A percentile compares a stretch with the other conserved stretches of the same genome.
phyloP scores from a whole-genome alignment of 768 basidiomycete genomes.

The Phanerodontia chrysosporium region DNA sequence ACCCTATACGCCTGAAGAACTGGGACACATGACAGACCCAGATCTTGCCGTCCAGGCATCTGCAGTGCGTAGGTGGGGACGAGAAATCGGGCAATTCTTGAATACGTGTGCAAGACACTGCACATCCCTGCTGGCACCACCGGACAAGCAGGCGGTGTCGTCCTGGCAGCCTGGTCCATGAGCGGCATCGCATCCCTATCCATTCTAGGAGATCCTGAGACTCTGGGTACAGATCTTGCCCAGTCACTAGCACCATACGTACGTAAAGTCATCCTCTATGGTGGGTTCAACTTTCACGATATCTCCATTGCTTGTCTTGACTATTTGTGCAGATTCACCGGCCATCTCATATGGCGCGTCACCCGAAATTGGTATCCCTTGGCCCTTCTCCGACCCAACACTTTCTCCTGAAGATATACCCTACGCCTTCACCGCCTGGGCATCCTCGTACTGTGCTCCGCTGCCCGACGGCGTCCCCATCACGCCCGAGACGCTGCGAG shows the following conservation, averaged over 20 bases:
- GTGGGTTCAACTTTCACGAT: not conserved
- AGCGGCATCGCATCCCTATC: not conserved
- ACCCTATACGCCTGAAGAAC: not conserved
- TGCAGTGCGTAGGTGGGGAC: not conserved
- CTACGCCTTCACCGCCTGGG: not conserved
- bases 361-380: not conserved
- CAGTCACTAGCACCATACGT: not conserved
- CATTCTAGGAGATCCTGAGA: slow-evolving; percentile 3
- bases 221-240: not conserved
- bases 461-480: not conserved
- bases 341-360: not conserved
- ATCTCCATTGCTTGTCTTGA: not conserved
- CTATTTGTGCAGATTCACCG: not conserved
- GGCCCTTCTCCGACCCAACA: not conserved
- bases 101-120: not conserved
- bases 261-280: not conserved
- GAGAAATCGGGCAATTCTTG: not conserved
- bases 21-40: not conserved
- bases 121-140: not conserved
- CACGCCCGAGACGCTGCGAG: not conserved
- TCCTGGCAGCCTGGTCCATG: slow-evolving; percentile 6
- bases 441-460: not conserved
- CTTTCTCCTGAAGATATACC: not conserved
- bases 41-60: not conserved
- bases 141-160: not conserved